Conservation (phyloP, 306 rosid genomes). For the Gynostemma pentaphyllum region DNA sequence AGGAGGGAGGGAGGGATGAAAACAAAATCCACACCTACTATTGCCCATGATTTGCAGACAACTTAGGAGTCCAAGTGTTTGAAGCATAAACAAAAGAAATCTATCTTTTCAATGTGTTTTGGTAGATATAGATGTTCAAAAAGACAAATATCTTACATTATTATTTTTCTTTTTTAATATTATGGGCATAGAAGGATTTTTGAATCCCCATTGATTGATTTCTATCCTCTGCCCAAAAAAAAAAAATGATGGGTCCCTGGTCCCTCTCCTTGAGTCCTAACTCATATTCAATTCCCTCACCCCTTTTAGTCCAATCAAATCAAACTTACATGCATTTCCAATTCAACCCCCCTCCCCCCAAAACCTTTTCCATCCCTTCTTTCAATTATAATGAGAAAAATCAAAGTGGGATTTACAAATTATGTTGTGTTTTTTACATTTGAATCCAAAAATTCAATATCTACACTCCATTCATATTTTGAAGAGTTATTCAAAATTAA, state of each 20-base stretch:
- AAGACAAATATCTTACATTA: conserved; percentile 4
- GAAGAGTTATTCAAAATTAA: too few species aligned
- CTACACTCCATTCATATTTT: too few species aligned
- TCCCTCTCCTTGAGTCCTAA: neutral
- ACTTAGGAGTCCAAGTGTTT: conserved; percentile 17
- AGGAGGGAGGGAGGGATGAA: neutral
- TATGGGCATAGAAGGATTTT: neutral
- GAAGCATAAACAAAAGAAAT: conserved; percentile 2
- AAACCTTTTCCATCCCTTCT: too few species aligned
- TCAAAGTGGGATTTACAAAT: too few species aligned
- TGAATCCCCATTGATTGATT: neutral
- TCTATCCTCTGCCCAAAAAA: conserved; percentile 3
- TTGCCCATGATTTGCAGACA: conserved; percentile 13
- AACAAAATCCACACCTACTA: conserved; percentile 10
- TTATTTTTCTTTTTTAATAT: neutral
- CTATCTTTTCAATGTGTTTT: conserved; percentile 13
- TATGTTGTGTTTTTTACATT: too few species aligned
- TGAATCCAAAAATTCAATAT: too few species aligned
- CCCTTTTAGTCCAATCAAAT: conserved; percentile 25
- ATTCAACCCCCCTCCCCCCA: too few species aligned
- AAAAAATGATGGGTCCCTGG: conserved; percentile 1
- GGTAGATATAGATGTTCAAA: conserved; percentile 11
- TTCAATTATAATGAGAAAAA: too few species aligned
- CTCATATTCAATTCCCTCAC: conserved; percentile 11
- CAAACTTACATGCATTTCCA: neutral